Evolutionary conservation across 257 asterid species (phyloP), one percentile per base, ranked within the genome.

Genomic region (Penstemon barbatus): DNA sequence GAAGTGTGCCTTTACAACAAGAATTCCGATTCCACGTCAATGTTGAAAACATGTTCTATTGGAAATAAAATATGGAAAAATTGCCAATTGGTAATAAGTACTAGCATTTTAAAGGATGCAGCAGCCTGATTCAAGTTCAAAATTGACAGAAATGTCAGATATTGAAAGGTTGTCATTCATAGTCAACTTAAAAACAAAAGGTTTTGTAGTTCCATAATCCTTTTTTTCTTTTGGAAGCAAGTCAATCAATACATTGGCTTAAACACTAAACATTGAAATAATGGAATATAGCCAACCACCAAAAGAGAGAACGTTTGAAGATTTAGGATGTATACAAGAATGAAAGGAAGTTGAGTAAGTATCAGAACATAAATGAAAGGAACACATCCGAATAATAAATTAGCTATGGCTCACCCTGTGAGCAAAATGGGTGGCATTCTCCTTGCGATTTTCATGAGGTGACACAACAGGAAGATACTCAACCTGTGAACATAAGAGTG

Each of bases 381-480:
- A 55, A 68, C 58, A 54, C 10, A 65, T 59, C 33, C 18, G 63
- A 57, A 53, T 57, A 48, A 44, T 37, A 40, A 51, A 64, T 43
- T 43, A 75, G 69, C 38, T 6, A 49, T 40, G 55, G 70, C 96
- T 91, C 82, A 89, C 97, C 95, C 91, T 87, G 74, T 78, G 86
- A 68, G 97, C 79, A 65, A 88, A 85, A 63, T 79, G 83, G 70
- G 50, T 55, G 43, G 96, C 90, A 55, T 71, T 94, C 83, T 94
- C 97, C 81, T 89, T 89, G 80, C 80, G 78, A 66, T 80, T 84
- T 67, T 88, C 96, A 53, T 75, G 79, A 69, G 97, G 93, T 12
- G 77, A 83, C 46, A 89, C 82, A 33, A 86, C 69, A n/a, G 99
- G 99, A 77, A 94, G 99, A 84, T 94, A 94, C 80, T 94, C 99